Conservation (phyloP, 148 eudicot species). For the Amaranthus palmeri region DNA sequence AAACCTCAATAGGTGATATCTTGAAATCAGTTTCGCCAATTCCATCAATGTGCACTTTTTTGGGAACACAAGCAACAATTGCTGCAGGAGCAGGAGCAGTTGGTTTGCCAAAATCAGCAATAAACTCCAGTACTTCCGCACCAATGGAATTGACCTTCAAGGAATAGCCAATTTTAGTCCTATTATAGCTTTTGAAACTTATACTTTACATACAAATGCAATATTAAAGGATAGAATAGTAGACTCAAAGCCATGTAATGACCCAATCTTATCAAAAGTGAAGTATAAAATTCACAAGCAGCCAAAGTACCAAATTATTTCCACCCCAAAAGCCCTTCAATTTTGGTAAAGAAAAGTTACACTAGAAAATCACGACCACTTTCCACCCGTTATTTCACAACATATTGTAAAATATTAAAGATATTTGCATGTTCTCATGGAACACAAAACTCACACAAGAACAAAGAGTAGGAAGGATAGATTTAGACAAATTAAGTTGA, state of each 20-base stretch:
- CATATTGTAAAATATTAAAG: too few relatives aligned
- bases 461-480: too few relatives aligned
- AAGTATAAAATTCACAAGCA: not conserved
- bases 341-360: not conserved
- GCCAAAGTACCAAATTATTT: too few relatives aligned
- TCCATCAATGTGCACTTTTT: constrained; percentile 69
- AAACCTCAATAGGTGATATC: constrained; percentile 76
- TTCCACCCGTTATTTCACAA: too few relatives aligned
- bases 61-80: constrained; percentile 96
- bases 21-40: constrained; percentile 69
- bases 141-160: constrained; percentile 80
- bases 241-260: not conserved
- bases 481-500: too few relatives aligned
- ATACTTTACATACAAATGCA: not conserved
- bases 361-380: not conserved
- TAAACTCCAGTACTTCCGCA: constrained; percentile 81
- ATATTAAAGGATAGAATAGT: not conserved
- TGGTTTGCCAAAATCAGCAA: constrained; percentile 81
- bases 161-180: constrained; percentile 10
- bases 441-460: too few relatives aligned
- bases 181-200: not conserved
- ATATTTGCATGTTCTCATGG: too few relatives aligned
- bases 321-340: not conserved
- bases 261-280: not conserved
- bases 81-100: constrained; percentile 97